Evolutionary conservation across 331 rosid species (phyloP).

Genomic region (Rosa hybrid): DNA sequence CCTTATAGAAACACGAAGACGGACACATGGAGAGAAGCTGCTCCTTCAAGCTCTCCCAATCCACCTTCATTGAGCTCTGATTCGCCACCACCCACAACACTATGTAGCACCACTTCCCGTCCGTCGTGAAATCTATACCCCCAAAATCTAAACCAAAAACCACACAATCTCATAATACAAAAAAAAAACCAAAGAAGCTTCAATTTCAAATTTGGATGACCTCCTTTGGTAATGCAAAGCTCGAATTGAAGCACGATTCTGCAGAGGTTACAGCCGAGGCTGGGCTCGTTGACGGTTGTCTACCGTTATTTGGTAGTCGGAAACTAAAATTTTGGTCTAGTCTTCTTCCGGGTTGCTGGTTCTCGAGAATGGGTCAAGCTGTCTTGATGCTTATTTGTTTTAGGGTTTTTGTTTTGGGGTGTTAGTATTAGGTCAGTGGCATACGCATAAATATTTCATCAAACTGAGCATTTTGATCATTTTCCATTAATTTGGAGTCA

Average conservation of each 20-base stretch:
- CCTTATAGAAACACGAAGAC: conserved; percentile 50
- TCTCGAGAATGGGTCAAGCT: no score
- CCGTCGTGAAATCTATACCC: conserved; percentile 70
- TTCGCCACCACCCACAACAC: conserved; percentile 68
- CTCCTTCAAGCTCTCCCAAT: conserved; percentile 74
- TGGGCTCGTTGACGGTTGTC: conserved; percentile 47
- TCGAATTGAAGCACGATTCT: conserved; percentile 66
- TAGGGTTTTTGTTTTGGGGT: no score
- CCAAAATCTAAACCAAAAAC: not conserved
- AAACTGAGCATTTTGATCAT: no score
- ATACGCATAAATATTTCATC: no score
- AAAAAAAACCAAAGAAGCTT: not conserved
- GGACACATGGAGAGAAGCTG: conserved; percentile 67
- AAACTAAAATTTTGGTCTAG: no score
- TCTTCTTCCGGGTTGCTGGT: no score
- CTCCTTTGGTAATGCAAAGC: conserved; percentile 60
- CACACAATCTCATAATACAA: not conserved
- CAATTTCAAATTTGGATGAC: conserved; percentile 21
- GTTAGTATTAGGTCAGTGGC: no score
- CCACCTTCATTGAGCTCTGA: conserved; percentile 45
- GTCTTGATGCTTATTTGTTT: no score
- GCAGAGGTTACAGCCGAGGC: conserved; percentile 81
- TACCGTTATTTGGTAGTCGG: no score
- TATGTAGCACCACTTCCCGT: conserved; percentile 87
- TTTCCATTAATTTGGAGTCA: no score